These are phyloP conservation scores for Cryptosporidium tyzzeri DNA, from an alignment of 169 alveolate species.

Conservation along the genomic window DNA sequence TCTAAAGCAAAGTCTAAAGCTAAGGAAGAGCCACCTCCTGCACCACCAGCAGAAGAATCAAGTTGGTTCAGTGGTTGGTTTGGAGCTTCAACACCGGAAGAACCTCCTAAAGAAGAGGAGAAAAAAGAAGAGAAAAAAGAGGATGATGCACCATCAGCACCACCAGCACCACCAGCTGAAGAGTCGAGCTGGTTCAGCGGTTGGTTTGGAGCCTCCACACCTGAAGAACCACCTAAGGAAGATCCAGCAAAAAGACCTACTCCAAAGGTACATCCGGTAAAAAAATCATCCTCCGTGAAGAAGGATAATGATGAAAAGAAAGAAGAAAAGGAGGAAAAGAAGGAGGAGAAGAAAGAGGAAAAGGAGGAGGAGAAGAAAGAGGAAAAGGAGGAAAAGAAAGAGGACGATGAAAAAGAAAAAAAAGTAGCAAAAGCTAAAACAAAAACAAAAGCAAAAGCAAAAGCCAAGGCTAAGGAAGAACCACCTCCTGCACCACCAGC, in stretches of 20 bases:
- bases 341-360: background rate
- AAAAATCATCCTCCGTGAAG: background rate
- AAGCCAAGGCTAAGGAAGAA: background rate
- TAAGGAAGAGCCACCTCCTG: background rate
- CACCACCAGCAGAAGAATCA: background rate
- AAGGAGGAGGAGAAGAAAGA: background rate
- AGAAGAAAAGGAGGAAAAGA: background rate
- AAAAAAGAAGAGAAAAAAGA: background rate
- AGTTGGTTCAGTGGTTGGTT: conserved; percentile 51
- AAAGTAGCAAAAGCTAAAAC: background rate
- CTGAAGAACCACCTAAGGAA: conserved; percentile 20
- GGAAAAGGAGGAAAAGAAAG: conserved; percentile 6
- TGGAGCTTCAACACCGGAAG: background rate
- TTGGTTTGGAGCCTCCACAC: background rate
- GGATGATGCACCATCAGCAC: background rate
- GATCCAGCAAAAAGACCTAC: conserved; percentile 63
- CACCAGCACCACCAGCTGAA: background rate
- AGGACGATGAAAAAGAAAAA: background rate
- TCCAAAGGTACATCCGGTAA: background rate
- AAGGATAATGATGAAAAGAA: background rate
- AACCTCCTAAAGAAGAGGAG: conserved; percentile 19
- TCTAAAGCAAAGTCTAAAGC: conserved; percentile 15
- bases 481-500: background rate
- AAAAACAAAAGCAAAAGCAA: background rate
- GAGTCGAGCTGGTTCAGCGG: conserved; percentile 65